Percentiles rank a stretch among this genome's conserved stretches.
These are phyloP conservation scores for Trichoderma aggressivum DNA, from an alignment of 2,329 filamentous ascomycete genomes.

Conservation along the genomic window DNA sequence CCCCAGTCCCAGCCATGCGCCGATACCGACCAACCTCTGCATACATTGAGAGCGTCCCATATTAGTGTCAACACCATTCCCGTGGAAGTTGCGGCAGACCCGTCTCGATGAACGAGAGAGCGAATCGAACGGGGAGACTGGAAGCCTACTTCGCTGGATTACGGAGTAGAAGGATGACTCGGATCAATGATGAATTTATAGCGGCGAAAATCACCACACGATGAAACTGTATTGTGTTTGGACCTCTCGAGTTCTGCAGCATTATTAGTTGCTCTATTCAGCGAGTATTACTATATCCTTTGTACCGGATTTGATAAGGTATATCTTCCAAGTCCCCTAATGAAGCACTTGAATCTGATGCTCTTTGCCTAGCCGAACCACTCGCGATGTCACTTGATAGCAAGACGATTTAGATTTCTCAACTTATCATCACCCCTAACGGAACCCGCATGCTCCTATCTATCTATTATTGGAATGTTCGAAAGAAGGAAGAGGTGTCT, in stretches of 20 bases:
- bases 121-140: background rate
- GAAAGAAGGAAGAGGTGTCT: background rate
- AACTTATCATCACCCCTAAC: background rate
- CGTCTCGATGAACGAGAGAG: background rate
- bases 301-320: background rate
- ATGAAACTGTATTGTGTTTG: background rate
- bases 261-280: background rate
- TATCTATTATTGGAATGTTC: background rate
- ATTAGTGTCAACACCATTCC: conserved; percentile 13
- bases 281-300: background rate
- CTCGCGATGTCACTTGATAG: background rate
- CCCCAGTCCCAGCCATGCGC: background rate
- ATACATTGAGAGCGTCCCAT: background rate
- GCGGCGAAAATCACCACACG: background rate
- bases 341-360: background rate
- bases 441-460: background rate
- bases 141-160: background rate
- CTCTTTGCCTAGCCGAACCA: background rate
- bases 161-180: no score
- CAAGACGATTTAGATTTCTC: background rate
- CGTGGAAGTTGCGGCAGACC: conserved; percentile 13
- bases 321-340: background rate
- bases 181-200: background rate
- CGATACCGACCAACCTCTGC: background rate
- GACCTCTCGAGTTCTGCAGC: background rate